Base-by-base conservation (phyloP, 371 early-diverging fungal species). In the Saksenaea vasiformis region DNA sequence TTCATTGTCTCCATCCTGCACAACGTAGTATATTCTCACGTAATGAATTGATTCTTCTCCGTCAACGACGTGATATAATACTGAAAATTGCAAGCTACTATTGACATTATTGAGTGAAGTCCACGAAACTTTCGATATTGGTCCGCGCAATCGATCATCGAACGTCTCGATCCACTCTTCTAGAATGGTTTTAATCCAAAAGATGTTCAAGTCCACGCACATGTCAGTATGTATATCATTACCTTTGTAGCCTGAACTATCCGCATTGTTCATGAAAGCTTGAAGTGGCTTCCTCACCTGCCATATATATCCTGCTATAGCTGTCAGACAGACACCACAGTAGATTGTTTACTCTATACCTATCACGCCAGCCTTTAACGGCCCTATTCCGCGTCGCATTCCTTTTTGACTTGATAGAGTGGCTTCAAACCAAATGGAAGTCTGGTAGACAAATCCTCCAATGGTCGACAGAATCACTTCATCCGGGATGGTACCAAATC, bases 21-120 rank as follows among this genome's bases (percentile, higher is more conserved):
- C 28, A 13, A 68, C 51, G 55, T 72, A 78, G 58, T 76, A 81
- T 0, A 81, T 38, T 27, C 81, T 67, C 5, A 61, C 69, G 60
- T 67, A 72, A 60, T 78, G 73, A 13, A 57, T 67, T 1, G 73
- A 62, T 15, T 54, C 63, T 37, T 79, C 79, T 35, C 75, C 67
- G 3, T 77, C 56, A 19, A 82, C 37, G 17, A 69, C 66, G 44
- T 82, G 78, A 51, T 82, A 77, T 19, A 82, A 34, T 1, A 72
- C 67, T 1, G 71, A 69, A 41, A 77, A 74, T 51, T 47, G 51
- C 51, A 47, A 55, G 27, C 56, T 56, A 34, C 37, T 62, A 19
- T 31, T 54, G 39, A 53, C 53, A 17, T 60, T 47, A 22, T 22
- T 47, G 51, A 47, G 51, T 10, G 65, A 56, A 24, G 37, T 44